These are phyloP conservation scores for Teratosphaeria gauchensis DNA, from an alignment of 2,329 filamentous ascomycete species.

Conservation along the genomic window DNA sequence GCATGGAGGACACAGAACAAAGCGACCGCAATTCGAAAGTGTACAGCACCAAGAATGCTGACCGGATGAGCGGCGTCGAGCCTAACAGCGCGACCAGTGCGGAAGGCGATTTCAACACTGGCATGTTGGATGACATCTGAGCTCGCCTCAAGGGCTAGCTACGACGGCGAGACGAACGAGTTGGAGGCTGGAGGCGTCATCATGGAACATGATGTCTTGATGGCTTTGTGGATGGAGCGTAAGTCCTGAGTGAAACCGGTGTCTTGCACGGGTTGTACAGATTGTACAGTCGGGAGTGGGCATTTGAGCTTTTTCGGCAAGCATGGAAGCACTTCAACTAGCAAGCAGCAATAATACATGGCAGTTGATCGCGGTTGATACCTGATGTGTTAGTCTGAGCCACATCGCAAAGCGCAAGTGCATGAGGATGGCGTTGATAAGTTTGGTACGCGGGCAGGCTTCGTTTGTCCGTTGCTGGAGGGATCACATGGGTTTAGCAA, in stretches of 20 bases:
- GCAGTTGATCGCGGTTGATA: neutral
- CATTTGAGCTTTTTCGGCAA: neutral
- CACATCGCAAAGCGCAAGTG: neutral
- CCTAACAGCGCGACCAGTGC: conserved; percentile 27
- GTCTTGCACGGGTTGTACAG: neutral
- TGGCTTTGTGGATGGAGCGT: neutral
- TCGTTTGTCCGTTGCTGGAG: neutral
- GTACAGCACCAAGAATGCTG: conserved; percentile 17
- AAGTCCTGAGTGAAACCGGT: neutral
- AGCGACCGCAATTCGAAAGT: conserved; percentile 19
- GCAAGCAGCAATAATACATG: neutral
- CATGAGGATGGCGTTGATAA: neutral
- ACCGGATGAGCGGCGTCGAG: conserved; percentile 45
- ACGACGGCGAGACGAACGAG: neutral
- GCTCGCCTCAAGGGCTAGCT: neutral
- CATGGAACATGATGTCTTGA: neutral
- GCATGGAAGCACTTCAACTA: neutral
- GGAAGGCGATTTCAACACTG: conserved; percentile 38
- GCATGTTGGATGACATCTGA: conserved; percentile 30
- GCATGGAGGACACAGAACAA: conserved; percentile 34
- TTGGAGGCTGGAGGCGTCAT: neutral
- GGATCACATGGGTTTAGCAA: neutral
- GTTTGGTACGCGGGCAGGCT: neutral
- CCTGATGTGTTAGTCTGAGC: neutral
- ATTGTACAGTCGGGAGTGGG: neutral